Conservation (phyloP, 768 basidiomycete genomes). For the Mycena floridula region DNA sequence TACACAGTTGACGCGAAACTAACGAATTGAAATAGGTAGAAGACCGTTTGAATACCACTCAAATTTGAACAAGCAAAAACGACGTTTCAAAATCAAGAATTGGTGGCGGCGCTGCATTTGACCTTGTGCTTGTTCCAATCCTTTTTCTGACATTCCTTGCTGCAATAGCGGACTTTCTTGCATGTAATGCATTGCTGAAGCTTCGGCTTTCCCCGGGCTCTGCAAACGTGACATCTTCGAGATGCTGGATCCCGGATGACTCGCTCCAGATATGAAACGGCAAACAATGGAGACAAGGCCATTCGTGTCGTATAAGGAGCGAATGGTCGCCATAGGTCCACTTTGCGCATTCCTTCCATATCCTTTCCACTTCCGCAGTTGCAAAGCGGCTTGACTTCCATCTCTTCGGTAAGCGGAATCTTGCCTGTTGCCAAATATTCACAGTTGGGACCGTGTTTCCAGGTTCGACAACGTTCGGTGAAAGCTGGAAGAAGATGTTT, state of each 20-base stretch:
- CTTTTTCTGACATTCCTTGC: constrained; percentile 11
- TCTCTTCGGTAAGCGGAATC: constrained; percentile 33
- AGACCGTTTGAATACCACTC: too few species aligned
- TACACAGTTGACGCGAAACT: too few species aligned
- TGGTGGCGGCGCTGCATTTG: neutral
- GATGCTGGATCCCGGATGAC: constrained; percentile 8
- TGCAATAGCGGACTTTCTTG: constrained; percentile 11
- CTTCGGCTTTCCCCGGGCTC: neutral
- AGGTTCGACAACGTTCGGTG: constrained; percentile 48
- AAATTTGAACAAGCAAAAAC: too few species aligned
- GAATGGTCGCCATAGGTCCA: constrained; percentile 29
- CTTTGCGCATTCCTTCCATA: constrained; percentile 27
- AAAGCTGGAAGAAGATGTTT: constrained; percentile 43
- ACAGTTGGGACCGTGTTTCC: constrained; percentile 44
- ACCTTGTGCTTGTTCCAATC: constrained; percentile 6
- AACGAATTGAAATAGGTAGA: too few species aligned
- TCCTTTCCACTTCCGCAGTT: constrained; percentile 47
- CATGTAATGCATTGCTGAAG: neutral
- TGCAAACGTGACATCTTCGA: neutral
- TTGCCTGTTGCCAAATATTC: constrained; percentile 30
- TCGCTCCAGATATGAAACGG: constrained; percentile 22
- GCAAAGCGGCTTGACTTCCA: constrained; percentile 38
- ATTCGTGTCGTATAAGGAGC: constrained; percentile 39
- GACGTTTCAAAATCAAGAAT: too few species aligned
- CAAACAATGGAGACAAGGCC: constrained; percentile 40